Conservation (phyloP, 148 eudicot species). For the Rhododendron kiyosumense region DNA sequence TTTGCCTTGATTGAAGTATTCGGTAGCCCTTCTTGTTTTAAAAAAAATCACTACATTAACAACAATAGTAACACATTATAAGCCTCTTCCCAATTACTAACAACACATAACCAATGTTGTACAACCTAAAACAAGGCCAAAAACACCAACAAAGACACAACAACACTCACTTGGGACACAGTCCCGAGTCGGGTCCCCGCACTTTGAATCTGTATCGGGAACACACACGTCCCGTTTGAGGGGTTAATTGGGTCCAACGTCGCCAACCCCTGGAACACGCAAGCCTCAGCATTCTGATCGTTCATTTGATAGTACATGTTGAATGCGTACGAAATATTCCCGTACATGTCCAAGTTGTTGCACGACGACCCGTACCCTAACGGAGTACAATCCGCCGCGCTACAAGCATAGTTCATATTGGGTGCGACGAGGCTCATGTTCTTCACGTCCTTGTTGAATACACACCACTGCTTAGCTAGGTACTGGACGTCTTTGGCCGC, state of each 20-base stretch:
- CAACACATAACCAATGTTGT: neutral
- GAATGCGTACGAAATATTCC: slow-evolving; percentile 76
- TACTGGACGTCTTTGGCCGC: slow-evolving; percentile 76
- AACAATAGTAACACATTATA: no score
- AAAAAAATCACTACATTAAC: no score
- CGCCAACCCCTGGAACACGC: slow-evolving; percentile 57
- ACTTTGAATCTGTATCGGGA: slow-evolving; percentile 47
- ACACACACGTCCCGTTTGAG: slow-evolving; percentile 31
- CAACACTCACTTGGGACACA: neutral
- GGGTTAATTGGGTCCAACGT: slow-evolving; percentile 26
- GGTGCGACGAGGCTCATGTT: slow-evolving; percentile 35
- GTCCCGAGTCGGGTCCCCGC: slow-evolving; percentile 17
- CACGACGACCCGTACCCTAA: slow-evolving; percentile 73
- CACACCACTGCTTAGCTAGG: slow-evolving; percentile 54
- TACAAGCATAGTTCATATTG: slow-evolving; percentile 58
- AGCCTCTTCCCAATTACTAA: neutral
- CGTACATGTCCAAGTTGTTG: slow-evolving; percentile 41
- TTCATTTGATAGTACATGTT: slow-evolving; percentile 77
- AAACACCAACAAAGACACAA: slow-evolving; percentile 13
- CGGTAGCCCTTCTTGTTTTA: no score
- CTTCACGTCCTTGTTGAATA: slow-evolving; percentile 64
- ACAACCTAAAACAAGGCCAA: slow-evolving; percentile 20
- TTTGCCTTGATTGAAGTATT: no score
- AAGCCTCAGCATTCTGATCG: slow-evolving; percentile 60
- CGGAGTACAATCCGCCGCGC: slow-evolving; percentile 72